Evolutionary conservation across 352 stramenopile genomes (phyloP).

Genomic region (Phytophthora parvispora): DNA sequence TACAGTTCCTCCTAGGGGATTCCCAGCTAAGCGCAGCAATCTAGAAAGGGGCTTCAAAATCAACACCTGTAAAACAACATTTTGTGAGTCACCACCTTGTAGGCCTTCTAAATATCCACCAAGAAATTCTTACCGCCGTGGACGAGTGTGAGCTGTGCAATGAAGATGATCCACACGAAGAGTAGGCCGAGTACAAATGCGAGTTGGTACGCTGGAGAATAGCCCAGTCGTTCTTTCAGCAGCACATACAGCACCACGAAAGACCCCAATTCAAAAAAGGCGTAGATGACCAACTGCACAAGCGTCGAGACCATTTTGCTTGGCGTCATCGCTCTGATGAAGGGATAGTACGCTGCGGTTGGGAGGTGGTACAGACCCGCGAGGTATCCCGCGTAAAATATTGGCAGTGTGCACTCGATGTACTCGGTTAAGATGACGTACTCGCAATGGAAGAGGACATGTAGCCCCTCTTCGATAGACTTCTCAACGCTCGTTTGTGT

Average conservation of each 20-base stretch:
- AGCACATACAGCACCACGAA: constrained; percentile 13
- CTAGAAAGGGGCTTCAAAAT: constrained; percentile 11
- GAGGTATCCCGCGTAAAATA: constrained; percentile 26
- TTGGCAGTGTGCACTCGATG: constrained; percentile 23
- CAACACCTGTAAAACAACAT: constrained; percentile 2
- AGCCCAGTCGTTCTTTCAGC: constrained; percentile 28
- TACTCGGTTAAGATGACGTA: constrained; percentile 31
- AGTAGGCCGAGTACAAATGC: constrained; percentile 51
- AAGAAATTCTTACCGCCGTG: constrained; percentile 12
- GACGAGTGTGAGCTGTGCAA: constrained; percentile 25
- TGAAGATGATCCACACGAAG: constrained; percentile 42
- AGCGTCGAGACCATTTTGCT: constrained; percentile 13
- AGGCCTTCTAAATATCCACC: not conserved
- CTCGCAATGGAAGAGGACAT: constrained; percentile 26
- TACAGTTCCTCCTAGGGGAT: too few relatives aligned
- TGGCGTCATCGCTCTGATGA: constrained; percentile 10
- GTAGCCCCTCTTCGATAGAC: constrained; percentile 1
- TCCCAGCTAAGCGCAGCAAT: too few relatives aligned
- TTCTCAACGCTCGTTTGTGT: not conserved
- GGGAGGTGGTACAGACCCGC: constrained; percentile 13
- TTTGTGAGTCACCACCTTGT: not conserved
- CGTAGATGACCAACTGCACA: constrained; percentile 15
- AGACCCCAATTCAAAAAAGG: constrained; percentile 15
- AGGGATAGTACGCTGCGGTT: constrained; percentile 25
- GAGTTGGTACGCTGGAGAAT: constrained; percentile 35